Evolutionary conservation across 805 yeast species (phyloP).

Genomic region (Saturnispora mendoncae): DNA sequence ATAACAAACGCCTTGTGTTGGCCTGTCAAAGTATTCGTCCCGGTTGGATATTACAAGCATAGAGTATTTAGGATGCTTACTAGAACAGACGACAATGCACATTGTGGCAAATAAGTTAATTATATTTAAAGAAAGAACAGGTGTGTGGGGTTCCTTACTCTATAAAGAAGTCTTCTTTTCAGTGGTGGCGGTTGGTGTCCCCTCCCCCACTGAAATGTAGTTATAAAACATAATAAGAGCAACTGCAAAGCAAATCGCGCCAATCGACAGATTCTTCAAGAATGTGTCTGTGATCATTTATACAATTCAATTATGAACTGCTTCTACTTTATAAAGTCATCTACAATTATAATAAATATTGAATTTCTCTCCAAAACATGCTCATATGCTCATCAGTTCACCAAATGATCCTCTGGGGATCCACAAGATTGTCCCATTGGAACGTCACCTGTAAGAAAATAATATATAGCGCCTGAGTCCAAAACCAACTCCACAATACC

Average conservation of each 20-base stretch:
- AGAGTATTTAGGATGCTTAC: conserved; percentile 64
- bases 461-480: conserved; percentile 44
- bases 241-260: conserved; percentile 3
- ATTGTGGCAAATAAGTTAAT: conserved; percentile 22
- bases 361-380: no score
- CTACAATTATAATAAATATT: no score
- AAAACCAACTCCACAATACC: conserved; percentile 47
- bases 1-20: conserved; percentile 51
- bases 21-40: conserved; percentile 74
- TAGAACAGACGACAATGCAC: conserved; percentile 73
- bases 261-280: conserved; percentile 2
- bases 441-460: conserved; percentile 59
- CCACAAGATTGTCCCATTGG: conserved; percentile 55
- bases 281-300: conserved; percentile 9
- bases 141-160: no score
- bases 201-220: conserved; percentile 1
- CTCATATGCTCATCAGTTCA: conserved; percentile 27
- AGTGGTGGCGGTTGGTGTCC: no score
- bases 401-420: conserved; percentile 83
- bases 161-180: no score
- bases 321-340: background rate
- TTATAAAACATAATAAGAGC: background rate
- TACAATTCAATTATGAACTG: no score
- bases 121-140: no score
- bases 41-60: conserved; percentile 73